phyloP scores from a whole-genome alignment of 1,284 basidiomycete species.

The Sporisorium exsertum region DNA sequence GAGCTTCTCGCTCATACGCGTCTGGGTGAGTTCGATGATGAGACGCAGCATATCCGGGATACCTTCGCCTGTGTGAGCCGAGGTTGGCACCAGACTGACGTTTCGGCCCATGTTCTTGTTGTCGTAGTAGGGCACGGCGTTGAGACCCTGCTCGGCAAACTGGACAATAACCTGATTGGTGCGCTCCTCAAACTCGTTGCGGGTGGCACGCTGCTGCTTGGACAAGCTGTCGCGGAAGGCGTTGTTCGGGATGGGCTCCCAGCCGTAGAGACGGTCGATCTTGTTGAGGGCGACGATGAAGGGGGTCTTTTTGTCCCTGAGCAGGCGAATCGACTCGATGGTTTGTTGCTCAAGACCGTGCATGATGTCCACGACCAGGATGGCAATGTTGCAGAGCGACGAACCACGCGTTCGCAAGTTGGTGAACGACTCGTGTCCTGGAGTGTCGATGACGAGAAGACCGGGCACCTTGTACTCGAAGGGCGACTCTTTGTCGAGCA shows the following conservation, averaged over 20 bases:
- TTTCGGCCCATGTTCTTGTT: constrained; percentile 96
- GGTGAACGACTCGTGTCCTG: constrained; percentile 99
- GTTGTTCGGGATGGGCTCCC: constrained; percentile 89
- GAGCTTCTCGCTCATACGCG: constrained; percentile 94
- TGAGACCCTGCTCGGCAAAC: constrained; percentile 97
- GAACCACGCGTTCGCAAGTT: constrained; percentile 96
- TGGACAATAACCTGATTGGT: constrained; percentile 86
- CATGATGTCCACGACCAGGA: constrained; percentile 99
- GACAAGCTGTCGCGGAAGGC: constrained; percentile 91
- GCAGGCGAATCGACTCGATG: constrained; percentile 90
- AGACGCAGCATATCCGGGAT: constrained; percentile 99
- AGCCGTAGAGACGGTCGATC: constrained; percentile 98
- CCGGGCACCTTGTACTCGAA: constrained; percentile 98
- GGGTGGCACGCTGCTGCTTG: constrained; percentile 84
- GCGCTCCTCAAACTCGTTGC: constrained; percentile 93
- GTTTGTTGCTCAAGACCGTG: constrained; percentile 98
- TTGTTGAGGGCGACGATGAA: constrained; percentile 99
- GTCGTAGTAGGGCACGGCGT: constrained; percentile 94
- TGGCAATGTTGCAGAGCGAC: constrained; percentile 98
- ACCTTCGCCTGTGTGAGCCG: constrained; percentile 97
- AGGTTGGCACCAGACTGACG: constrained; percentile 96
- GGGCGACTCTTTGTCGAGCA: constrained; percentile 85
- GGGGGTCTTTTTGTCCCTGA: constrained; percentile 94
- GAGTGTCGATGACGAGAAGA: constrained; percentile 96
- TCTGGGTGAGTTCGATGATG: constrained; percentile 95